A percentile compares a stretch with the other conserved stretches of the same genome.
phyloP scores from a whole-genome alignment of 345 rosid species.

The Hypericum androsaemum region DNA sequence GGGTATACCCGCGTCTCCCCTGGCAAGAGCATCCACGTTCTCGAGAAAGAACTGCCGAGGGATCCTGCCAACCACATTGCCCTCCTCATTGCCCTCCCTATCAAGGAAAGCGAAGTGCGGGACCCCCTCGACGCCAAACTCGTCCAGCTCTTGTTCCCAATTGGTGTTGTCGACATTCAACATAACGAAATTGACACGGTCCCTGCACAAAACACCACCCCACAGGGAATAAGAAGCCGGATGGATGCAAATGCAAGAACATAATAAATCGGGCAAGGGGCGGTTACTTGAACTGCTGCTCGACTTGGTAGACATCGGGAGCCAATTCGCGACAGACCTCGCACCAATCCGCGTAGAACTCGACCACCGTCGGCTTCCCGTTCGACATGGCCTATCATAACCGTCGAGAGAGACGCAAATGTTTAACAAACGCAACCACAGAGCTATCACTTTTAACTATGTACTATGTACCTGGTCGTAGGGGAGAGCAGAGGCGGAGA shows the following conservation, averaged over 20 bases:
- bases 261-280: neutral
- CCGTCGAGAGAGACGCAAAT: neutral
- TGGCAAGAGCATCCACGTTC: conserved; percentile 73
- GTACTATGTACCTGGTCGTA: conserved; percentile 82
- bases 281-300: conserved; percentile 79
- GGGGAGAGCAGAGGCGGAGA: conserved; percentile 59
- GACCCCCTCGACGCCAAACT: conserved; percentile 93
- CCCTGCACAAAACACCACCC: conserved; percentile 31
- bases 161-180: conserved; percentile 89
- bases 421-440: too few species aligned
- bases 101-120: conserved; percentile 89
- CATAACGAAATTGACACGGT: conserved; percentile 87
- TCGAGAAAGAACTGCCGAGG: conserved; percentile 68
- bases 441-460: too few species aligned
- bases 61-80: conserved; percentile 83
- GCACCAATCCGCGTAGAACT: conserved; percentile 98
- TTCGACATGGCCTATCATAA: conserved; percentile 61
- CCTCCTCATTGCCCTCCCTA: conserved; percentile 79
- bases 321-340: conserved; percentile 93
- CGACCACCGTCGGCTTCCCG: conserved; percentile 93
- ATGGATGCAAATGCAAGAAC: neutral
- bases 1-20: conserved; percentile 61
- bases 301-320: conserved; percentile 82
- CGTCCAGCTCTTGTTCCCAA: conserved; percentile 96
- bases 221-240: neutral